These are phyloP conservation scores for Eurotiales sp. DNA, from an alignment of 2,329 filamentous ascomycete species.

Conservation along the genomic window DNA sequence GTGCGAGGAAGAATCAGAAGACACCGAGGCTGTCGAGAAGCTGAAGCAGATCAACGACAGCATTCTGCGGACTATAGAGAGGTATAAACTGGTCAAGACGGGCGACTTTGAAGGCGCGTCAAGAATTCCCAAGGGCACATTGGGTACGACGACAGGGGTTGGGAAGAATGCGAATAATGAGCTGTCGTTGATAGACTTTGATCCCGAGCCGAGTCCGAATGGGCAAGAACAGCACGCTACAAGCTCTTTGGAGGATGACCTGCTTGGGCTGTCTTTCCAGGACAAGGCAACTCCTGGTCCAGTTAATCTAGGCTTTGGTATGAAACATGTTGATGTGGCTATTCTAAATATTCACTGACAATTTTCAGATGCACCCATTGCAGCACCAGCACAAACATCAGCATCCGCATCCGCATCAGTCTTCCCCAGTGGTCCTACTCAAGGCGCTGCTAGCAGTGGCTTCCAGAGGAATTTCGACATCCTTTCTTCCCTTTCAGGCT, in stretches of 20 bases:
- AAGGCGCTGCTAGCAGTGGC: constrained; percentile 18
- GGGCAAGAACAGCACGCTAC: constrained; percentile 49
- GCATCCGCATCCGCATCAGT: too few species aligned
- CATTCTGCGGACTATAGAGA: constrained; percentile 92
- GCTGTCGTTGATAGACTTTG: constrained; percentile 89
- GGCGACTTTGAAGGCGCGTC: constrained; percentile 81
- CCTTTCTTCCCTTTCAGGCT: constrained; percentile 50
- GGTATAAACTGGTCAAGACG: constrained; percentile 94
- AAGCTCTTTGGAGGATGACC: constrained; percentile 78
- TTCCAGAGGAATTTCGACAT: constrained; percentile 53
- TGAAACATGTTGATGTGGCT: background rate
- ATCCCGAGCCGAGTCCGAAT: constrained; percentile 53
- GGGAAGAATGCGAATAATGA: constrained; percentile 69
- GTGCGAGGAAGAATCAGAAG: constrained; percentile 98
- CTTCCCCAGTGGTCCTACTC: constrained; percentile 32
- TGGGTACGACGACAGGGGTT: constrained; percentile 63
- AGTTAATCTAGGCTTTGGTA: constrained; percentile 70
- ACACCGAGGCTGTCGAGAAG: constrained; percentile 92
- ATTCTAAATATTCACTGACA: background rate
- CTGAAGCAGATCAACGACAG: constrained; percentile 97
- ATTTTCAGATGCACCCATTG: constrained; percentile 19
- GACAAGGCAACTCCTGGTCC: constrained; percentile 68
- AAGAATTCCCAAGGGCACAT: constrained; percentile 76
- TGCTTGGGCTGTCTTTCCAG: constrained; percentile 81
- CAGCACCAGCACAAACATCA: too few species aligned